Base-by-base conservation (phyloP, 192 early-diverging fungal genomes). In the Coemansia sp. region DNA sequence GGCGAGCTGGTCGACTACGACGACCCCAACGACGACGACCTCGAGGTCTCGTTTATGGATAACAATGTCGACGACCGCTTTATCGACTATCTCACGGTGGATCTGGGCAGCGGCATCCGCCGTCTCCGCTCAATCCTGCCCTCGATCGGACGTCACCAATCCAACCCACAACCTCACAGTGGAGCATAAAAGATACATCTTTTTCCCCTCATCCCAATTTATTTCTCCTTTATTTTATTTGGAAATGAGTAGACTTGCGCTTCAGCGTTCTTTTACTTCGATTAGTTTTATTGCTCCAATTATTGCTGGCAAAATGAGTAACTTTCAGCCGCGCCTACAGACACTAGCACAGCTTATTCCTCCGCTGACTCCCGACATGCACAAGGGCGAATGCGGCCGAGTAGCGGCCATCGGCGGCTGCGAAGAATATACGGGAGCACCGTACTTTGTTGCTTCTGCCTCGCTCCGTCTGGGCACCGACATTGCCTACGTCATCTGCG, bases 341-440 rank as follows among this genome's bases (percentile, higher is more conserved):
- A 72, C 62, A 5, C 55, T 69, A 5, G 76, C 68, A 2, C 66
- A 73, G 42, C 62, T 73, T 7, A 62, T 74, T 40, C 71, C 76
- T 30, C 70, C 76, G 8, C 56, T 73, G n/a, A 59, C 63, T 17
- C 31, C n/a, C 40, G 40, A 53, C 34, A 20, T 79, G 37, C 76
- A 65, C 57, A 79, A 79, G 59, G 69, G 71, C 49, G 71, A 73
- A 51, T 69, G 68, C 36, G 70, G 71, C 5, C 71, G 69, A 12
- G 53, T 79, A 3, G 66, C 66, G 4, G 40, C 66, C 4, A 45
- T 76, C 5, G 71, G 71, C 43, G 71, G 71, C 14, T 71, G 67
- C 28, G 72, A 80, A 23, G 77, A 80, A 49, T 93, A 92, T 64
- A 92, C 95, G 0, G 94, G 95, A 0, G 96, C 96, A 2, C 94